These are phyloP conservation scores for Tricholoma flavovirens DNA, from an alignment of 768 basidiomycete genomes.

Conservation along the genomic window DNA sequence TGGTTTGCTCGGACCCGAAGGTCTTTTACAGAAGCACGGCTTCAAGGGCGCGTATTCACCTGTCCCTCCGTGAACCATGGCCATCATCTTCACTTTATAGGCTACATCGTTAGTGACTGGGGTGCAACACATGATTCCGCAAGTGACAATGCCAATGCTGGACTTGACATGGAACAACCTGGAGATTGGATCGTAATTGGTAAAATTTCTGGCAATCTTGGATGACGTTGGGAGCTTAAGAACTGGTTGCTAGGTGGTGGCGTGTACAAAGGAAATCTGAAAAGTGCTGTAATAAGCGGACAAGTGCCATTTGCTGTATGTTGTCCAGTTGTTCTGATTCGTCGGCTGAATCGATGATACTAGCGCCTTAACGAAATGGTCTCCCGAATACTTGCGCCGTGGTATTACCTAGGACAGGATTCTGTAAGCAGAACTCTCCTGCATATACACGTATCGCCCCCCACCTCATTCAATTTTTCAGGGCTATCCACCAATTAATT, in stretches of 20 bases:
- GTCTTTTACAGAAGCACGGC: slow-evolving; percentile 32
- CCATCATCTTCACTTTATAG: slow-evolving; percentile 15
- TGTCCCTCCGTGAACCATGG: background rate
- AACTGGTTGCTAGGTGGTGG: background rate
- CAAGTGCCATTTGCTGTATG: slow-evolving; percentile 40
- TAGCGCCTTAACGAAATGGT: slow-evolving; percentile 45
- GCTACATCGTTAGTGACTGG: slow-evolving; percentile 49
- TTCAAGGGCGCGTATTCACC: slow-evolving; percentile 31
- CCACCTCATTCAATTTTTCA: slow-evolving; percentile 9
- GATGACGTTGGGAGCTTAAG: background rate
- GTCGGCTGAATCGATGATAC: background rate
- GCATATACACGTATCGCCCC: background rate
- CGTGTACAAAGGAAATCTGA: background rate
- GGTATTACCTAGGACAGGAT: slow-evolving; percentile 45
- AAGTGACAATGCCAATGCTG: slow-evolving; percentile 40
- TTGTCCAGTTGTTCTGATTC: slow-evolving; percentile 45
- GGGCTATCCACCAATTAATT: slow-evolving; percentile 43
- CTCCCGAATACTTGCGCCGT: slow-evolving; percentile 37
- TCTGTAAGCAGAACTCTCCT: slow-evolving; percentile 20
- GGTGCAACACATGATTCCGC: slow-evolving; percentile 46
- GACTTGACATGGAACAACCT: slow-evolving; percentile 48
- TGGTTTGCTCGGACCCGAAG: slow-evolving; percentile 37
- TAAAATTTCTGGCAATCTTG: slow-evolving; percentile 7
- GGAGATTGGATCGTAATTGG: slow-evolving; percentile 44
- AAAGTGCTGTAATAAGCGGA: background rate